Base-by-base conservation (phyloP, 495 filamentous ascomycete species). In the Chaetomium tenue region DNA sequence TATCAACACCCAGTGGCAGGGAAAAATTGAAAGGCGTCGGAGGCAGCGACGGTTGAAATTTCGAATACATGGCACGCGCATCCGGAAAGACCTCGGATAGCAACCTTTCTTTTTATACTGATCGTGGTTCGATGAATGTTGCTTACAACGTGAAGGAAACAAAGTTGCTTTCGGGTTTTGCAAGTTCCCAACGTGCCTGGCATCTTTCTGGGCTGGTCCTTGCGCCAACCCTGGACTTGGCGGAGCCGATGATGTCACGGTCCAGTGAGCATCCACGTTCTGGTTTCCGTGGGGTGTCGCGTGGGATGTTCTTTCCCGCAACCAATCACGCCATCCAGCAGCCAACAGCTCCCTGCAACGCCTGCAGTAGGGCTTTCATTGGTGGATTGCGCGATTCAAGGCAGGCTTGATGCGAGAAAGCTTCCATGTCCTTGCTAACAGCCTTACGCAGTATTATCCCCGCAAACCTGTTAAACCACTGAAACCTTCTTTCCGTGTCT, bases 371-470 rank as follows among this genome's bases (percentile, higher is more conserved):
- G 22, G 26, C 15, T 51, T 23, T 13, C 28, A 5, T n/a, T 20
- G 18, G 48, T 4, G 33, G 16, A 63, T 63, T 56, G 61, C 61
- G 61, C 61, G 61, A 63, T 63, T 57, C 61, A 57, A 1, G 40
- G 61, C 51, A n/a, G 22, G 3, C 44, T 37, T 63, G 61, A 50
- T 56, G 60, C 60, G 7, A 60, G 25, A 46, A 25, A 40, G 11
- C 9, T 12, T 20, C n/a, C 48, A n/a, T 20, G 28, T 33, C 48
- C 12, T 25, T 18, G n/a, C 50, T 44, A 37, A 42, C 50, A 62
- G 44, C 60, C 26, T 13, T 20, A 28, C 15, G 6, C 13, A 25
- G 22, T 20, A 4, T 20, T 30, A 28, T 20, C 23, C 40, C 57
- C 25, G 13, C 40, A 47, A 26, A 48, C 2, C n/a, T 57, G 54